Evolutionary conservation across 805 yeast genomes (phyloP).

Genomic region (Saccharomycopsis javanensis): DNA sequence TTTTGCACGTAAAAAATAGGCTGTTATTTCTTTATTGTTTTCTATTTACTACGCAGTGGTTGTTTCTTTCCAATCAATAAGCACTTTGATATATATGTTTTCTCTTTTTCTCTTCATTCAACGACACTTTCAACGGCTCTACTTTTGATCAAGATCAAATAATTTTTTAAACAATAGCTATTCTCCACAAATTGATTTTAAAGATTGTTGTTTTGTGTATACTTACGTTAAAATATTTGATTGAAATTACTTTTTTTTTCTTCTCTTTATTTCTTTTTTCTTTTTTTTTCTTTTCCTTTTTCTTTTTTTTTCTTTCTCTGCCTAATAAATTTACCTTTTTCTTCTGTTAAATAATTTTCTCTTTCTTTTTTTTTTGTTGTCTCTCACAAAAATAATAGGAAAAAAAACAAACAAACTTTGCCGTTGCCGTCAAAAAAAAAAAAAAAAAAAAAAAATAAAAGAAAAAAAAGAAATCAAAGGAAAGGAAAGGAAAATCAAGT

Average conservation of each 20-base stretch:
- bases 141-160: neutral
- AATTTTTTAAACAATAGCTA: neutral
- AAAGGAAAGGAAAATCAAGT: neutral
- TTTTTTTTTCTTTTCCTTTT: neutral
- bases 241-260: neutral
- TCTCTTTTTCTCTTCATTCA: neutral
- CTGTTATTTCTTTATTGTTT: no score
- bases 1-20: no score
- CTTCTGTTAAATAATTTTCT: neutral
- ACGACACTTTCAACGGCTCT: neutral
- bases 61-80: no score
- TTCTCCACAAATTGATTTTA: neutral
- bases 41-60: no score
- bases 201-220: neutral
- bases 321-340: slow-evolving; percentile 1
- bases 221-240: neutral
- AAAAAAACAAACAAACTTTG: neutral
- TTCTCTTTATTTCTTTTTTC: neutral
- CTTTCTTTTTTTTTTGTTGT: neutral
- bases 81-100: no score
- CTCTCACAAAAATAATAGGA: neutral
- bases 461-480: neutral
- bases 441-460: neutral
- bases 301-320: neutral
- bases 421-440: slow-evolving; percentile 1